Evolutionary conservation across 306 rosid species (phyloP), one percentile per base, ranked within the genome.

Genomic region (Amphicarpaea edgeworthii): DNA sequence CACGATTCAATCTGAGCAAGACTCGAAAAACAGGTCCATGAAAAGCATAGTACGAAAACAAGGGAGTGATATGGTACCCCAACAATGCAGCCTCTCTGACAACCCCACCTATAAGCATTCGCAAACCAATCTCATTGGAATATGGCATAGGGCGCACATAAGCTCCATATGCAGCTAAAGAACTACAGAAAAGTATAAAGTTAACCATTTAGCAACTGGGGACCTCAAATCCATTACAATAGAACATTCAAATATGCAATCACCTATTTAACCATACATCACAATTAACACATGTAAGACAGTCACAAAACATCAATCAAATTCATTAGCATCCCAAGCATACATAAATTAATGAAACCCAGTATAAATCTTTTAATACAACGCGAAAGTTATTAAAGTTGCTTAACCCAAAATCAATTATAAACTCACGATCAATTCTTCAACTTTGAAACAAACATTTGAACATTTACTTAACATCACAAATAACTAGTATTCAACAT

Each of bases 51-150:
- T 95, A 89, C 0, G 98, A 90, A 82, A 90, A 90, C 40, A 95
- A 83, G 15, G 97, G 98, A 14, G 91, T 82, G 23, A 91, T 86
- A 67, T 85, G 91, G 76, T 76, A 86, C 65, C 98, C 97, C 87
- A 92, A 57, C 17, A 89, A 85, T 23, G 96, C 86, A 75, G 98
- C 98, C 81, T 90, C 97, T 84, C 97, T 76, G 12, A 74, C 91
- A 75, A 84, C 96, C 57, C 98, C 98, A n/a, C 97, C 98, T 62
- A 95, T 92, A 84, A 92, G 97, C 98, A 95, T 95, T 42, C 97
- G 84, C 83, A 95, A 74, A 68, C 98, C 98, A 58, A 90, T 16
- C 90, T 95, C 97, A 75, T 95, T 95, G 5, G 92, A 85, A 87
- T 84, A 95, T 8, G 98, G 97, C 96, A 90, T 47, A 38, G 97